These are phyloP conservation scores for Cyclotella sp. DNA, from an alignment of 108 stramenopile genomes.

Conservation along the genomic window DNA sequence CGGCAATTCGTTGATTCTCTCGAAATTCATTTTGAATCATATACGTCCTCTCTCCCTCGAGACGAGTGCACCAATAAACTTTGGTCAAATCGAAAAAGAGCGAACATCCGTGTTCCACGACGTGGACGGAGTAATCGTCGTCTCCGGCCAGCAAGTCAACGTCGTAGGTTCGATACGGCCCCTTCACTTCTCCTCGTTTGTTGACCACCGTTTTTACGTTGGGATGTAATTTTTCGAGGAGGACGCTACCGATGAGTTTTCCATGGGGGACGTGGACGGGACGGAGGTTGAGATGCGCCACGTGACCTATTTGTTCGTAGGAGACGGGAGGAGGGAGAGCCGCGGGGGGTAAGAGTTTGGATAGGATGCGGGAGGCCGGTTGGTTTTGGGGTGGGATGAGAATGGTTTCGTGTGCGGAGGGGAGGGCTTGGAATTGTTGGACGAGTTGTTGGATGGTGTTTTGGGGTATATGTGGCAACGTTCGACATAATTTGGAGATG, in stretches of 20 bases:
- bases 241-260: slow-evolving; percentile 87
- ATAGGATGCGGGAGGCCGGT: slow-evolving; percentile 67
- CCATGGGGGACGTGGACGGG: slow-evolving; percentile 79
- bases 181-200: slow-evolving; percentile 92
- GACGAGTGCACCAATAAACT: slow-evolving; percentile 96
- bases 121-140: slow-evolving; percentile 63
- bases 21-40: slow-evolving; percentile 70
- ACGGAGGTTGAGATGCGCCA: slow-evolving; percentile 95
- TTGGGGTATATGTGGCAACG: slow-evolving; percentile 21
- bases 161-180: slow-evolving; percentile 92
- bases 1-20: slow-evolving; percentile 72
- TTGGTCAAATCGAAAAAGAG: slow-evolving; percentile 90
- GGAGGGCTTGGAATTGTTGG: slow-evolving; percentile 15
- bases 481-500: slow-evolving; percentile 10
- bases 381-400: slow-evolving; percentile 61
- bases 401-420: slow-evolving; percentile 19
- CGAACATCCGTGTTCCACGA: slow-evolving; percentile 79
- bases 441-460: slow-evolving; percentile 11
- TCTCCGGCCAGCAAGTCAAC: slow-evolving; percentile 93
- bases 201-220: slow-evolving; percentile 90
- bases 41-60: slow-evolving; percentile 86
- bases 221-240: slow-evolving; percentile 82
- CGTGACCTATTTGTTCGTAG: slow-evolving; percentile 95
- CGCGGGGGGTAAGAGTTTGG: slow-evolving; percentile 63
- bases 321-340: slow-evolving; percentile 76